Base-by-base conservation (phyloP, 352 stramenopile genomes). In the Thraustotheca clavata region DNA sequence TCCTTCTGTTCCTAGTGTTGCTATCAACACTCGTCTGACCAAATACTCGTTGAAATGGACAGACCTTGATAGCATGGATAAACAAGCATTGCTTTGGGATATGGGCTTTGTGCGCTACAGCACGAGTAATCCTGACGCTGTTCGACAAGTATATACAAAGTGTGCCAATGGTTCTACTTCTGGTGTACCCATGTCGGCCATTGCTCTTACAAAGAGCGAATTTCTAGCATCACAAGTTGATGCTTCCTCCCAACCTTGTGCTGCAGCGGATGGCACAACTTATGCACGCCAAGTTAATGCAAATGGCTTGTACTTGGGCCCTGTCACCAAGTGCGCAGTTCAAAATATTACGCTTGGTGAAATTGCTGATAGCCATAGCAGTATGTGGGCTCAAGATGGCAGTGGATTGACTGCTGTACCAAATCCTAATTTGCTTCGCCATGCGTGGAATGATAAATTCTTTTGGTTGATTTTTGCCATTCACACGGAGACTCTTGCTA, bases 351-450 rank as follows among this genome's bases (percentile, higher is more conserved):
- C 57, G 26, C 43, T 52, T 24, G n/a, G 43, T 31, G n/a, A 52
- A 14, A 52, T 27, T n/a, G 26, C 12, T 27, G 41, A 54, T 46
- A 40, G 24, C 4, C 38, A 55, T 22, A 54, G 35, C 7, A 65
- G 57, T 35, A 65, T 65, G 57, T 65, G 57, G 57, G 57, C 57
- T 18, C 57, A 65, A 40, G 57, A 65, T 26, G 57, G 57, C 38
- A 20, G 32, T 4, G 22, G 22, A 11, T 18, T 35, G 26, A 41
- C 27, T 20, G 7, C 18, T 18, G 54, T 27, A 40, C 54, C 57
- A 26, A 43, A 38, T 31, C 36, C 36, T 1, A 36, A 22, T 4
- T 18, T 65, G 27, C 4, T 18, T 12, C 38, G 38, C 18, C 57
- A 65, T n/a, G n/a, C 29, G 11, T 65, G 57, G 57, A 55, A 50